Base-by-base conservation (phyloP, 148 eudicot genomes). In the Chenopodium berlandieri region DNA sequence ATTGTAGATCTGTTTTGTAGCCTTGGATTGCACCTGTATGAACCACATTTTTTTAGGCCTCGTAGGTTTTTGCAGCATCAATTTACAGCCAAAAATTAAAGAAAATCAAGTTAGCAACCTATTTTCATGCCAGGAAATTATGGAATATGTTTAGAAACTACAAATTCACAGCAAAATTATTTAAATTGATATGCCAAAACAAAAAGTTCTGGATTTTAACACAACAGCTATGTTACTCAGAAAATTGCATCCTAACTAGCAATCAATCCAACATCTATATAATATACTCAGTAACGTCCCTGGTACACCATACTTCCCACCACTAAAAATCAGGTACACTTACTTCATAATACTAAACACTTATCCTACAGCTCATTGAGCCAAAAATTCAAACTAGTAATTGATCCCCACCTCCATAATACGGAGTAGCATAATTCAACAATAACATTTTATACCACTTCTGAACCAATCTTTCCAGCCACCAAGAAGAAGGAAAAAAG, bases 11-110 rank as follows among this genome's bases (percentile, higher is more conserved):
- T 88, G 85, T 85, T 92, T 92, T 71, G 87, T 89, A 60, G 92
- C 97, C 74, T 90, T 95, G 73, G 87, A 86, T 60, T 83, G 87
- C 69, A 93, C 88, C 98, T 93, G 92, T 78, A 82, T 79, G 73
- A 62, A 34, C 17, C 17, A n/a, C 37, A 19, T 40, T 6, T 40
- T 40, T 40, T 64, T 65, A 81, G 78, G 48, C 48, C 17, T 30
- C 48, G 22, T 13, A 27, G 0, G 25, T 30, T 17, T 40, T 31
- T 17, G 12, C 64, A 78, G 7, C 73, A 46, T 64, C 60, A 46
- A 46, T 4, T 3, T 12, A 20, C n/a, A 10, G 9, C 1, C 11
- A 22, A 50, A 30, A 16, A 44, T 20, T 58, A 16, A 40, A 9
- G 64, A 63, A 12, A 5, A 37, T 20, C 40, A 30, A 9, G 10